phyloP scores from a whole-genome alignment of 75 land plant genomes.

The Cupressus sempervirens region DNA sequence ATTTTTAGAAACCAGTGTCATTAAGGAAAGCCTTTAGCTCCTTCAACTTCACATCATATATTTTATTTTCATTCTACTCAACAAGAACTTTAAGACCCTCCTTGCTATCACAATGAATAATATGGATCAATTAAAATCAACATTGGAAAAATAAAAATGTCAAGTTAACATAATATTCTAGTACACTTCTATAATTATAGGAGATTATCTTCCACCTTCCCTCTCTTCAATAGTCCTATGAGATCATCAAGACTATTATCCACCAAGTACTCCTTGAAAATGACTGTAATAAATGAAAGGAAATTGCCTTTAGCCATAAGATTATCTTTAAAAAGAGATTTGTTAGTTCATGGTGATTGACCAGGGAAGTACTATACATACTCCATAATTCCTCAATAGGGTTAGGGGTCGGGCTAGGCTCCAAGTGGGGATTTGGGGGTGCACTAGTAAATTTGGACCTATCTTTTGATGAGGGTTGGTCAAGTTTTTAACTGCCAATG shows the following conservation, averaged over 20 bases:
- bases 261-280: constrained; percentile 82
- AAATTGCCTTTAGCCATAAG: constrained; percentile 90
- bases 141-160: neutral
- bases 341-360: constrained; percentile 84
- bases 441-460: too few relatives aligned
- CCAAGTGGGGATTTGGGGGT: too few relatives aligned
- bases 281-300: constrained; percentile 75
- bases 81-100: constrained; percentile 72
- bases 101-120: constrained; percentile 46
- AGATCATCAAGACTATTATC: constrained; percentile 93
- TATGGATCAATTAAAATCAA: neutral
- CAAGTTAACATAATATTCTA: neutral
- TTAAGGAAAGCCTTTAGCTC: constrained; percentile 75
- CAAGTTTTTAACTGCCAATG: too few relatives aligned
- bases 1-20: constrained; percentile 67
- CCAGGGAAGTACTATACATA: too few relatives aligned
- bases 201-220: constrained; percentile 91
- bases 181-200: constrained; percentile 76
- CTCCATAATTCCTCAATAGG: too few relatives aligned
- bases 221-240: constrained; percentile 77
- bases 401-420: too few relatives aligned
- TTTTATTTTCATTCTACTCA: constrained; percentile 87
- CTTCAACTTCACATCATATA: constrained; percentile 89
- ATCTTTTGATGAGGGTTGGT: too few relatives aligned
- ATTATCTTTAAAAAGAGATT: constrained; percentile 84